Conservation (phyloP, 2,329 filamentous ascomycete genomes). For the Leptosphaerulina australis region DNA sequence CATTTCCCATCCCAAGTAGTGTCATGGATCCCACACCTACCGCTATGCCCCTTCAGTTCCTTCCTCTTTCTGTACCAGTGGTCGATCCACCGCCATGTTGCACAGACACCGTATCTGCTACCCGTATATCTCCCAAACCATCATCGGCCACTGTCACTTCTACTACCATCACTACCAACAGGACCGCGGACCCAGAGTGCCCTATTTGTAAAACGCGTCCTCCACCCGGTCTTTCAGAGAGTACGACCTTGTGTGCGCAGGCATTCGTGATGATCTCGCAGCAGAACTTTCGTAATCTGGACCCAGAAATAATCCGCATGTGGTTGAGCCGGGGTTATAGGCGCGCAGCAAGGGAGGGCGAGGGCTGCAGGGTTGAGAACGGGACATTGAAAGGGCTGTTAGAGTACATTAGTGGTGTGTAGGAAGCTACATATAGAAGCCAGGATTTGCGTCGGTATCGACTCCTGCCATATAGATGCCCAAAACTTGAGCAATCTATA, state of each 20-base stretch:
- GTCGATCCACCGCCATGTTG: slow-evolving; percentile 38
- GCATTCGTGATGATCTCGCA: slow-evolving; percentile 44
- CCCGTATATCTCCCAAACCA: not conserved
- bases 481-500: no score
- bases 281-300: slow-evolving; percentile 44
- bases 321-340: slow-evolving; percentile 43
- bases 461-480: no score
- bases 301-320: slow-evolving; percentile 37
- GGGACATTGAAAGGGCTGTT: slow-evolving; percentile 40
- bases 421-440: no score
- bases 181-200: slow-evolving; percentile 32
- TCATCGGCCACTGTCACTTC: not conserved
- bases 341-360: slow-evolving; percentile 34
- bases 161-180: not conserved
- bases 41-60: slow-evolving; percentile 1
- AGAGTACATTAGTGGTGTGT: slow-evolving; percentile 45
- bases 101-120: slow-evolving; percentile 14
- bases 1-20: not conserved
- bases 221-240: slow-evolving; percentile 34
- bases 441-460: no score
- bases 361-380: slow-evolving; percentile 47
- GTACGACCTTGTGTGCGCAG: slow-evolving; percentile 44
- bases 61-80: not conserved
- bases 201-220: slow-evolving; percentile 35
- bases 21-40: not conserved